Evolutionary conservation across 176 grass and related monocot genomes (phyloP).

Genomic region (Secale cereale): DNA sequence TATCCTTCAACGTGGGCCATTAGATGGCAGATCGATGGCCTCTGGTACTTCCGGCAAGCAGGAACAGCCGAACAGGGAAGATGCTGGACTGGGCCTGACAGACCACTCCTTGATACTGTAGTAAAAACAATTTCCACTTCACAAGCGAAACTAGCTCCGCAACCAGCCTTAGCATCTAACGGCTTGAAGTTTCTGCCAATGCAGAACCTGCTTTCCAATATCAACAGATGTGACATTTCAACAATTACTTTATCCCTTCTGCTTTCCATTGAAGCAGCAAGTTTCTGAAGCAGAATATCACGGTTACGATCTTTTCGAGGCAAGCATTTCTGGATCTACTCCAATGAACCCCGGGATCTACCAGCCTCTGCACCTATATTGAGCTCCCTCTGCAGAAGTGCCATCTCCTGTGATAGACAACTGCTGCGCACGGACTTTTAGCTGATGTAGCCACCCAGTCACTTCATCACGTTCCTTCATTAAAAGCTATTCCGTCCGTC

Average conservation of each 20-base stretch:
- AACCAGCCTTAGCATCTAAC: constrained; percentile 81
- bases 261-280: constrained; percentile 82
- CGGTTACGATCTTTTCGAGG: constrained; percentile 67
- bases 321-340: constrained; percentile 87
- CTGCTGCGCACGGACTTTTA: constrained; percentile 73
- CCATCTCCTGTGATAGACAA: constrained; percentile 76
- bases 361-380: constrained; percentile 68
- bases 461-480: constrained; percentile 79
- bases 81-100: too few species aligned
- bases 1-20: too few species aligned
- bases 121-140: constrained; percentile 99
- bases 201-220: constrained; percentile 82
- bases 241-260: constrained; percentile 88
- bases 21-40: too few species aligned
- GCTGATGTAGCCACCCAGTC: constrained; percentile 77
- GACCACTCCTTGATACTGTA: too few species aligned
- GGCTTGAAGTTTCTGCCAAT: constrained; percentile 78
- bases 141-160: constrained; percentile 93
- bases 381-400: constrained; percentile 65
- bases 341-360: constrained; percentile 86
- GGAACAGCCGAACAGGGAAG: too few species aligned
- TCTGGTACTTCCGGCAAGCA: too few species aligned
- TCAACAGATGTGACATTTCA: constrained; percentile 85
- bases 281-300: constrained; percentile 78
- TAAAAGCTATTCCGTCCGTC: not conserved